These are phyloP conservation scores for Magnusiomyces ingens DNA, from an alignment of 1,139 yeast genomes.

Conservation along the genomic window DNA sequence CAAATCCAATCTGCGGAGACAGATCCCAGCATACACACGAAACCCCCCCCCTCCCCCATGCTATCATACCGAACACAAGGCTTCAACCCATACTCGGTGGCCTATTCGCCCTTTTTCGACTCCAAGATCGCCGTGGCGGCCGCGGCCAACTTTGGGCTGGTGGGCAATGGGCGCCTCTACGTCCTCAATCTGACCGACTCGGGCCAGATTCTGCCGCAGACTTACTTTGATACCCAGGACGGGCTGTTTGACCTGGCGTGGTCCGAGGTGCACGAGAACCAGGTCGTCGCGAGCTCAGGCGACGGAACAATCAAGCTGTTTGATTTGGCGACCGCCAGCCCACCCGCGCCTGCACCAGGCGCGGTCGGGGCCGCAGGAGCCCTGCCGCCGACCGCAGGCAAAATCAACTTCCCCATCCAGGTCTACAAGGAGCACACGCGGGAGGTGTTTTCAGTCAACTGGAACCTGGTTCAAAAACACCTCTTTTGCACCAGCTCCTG, in stretches of 20 bases:
- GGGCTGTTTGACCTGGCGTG: slow-evolving; percentile 84
- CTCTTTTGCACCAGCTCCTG: slow-evolving; percentile 75
- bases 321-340: slow-evolving; percentile 53
- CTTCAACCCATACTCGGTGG: slow-evolving; percentile 79
- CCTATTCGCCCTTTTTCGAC: slow-evolving; percentile 88
- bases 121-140: slow-evolving; percentile 84
- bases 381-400: slow-evolving; percentile 29
- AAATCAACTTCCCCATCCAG: slow-evolving; percentile 50
- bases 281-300: slow-evolving; percentile 74
- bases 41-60: slow-evolving; percentile 38
- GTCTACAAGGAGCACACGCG: slow-evolving; percentile 71
- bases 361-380: slow-evolving; percentile 14
- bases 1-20: background rate
- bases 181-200: slow-evolving; percentile 59
- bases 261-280: slow-evolving; percentile 89
- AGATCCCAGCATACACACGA: background rate
- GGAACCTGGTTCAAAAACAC: slow-evolving; percentile 77
- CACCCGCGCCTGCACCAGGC: background rate
- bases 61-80: slow-evolving; percentile 70
- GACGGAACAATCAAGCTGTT: slow-evolving; percentile 83
- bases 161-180: slow-evolving; percentile 82
- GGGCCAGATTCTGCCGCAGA: slow-evolving; percentile 53
- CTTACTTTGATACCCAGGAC: slow-evolving; percentile 83
- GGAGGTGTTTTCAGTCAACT: slow-evolving; percentile 82
- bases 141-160: slow-evolving; percentile 88